Conservation (phyloP, 2,329 filamentous ascomycete species). For the Penicillium glabrum region DNA sequence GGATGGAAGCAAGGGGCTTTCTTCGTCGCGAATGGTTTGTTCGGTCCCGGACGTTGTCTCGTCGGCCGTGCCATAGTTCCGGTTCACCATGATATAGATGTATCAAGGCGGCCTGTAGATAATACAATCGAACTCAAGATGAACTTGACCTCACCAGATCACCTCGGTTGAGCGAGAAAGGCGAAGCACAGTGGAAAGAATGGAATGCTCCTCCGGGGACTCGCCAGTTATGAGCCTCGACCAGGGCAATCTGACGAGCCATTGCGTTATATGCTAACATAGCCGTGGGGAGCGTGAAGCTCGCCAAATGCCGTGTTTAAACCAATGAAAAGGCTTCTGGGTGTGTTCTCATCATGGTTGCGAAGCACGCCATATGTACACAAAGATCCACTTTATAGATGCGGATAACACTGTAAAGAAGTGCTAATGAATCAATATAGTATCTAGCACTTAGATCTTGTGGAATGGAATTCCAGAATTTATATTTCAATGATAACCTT, state of each 20-base stretch:
- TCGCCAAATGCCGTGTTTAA: background rate
- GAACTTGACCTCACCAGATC: background rate
- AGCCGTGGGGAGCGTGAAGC: background rate
- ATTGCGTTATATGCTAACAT: slow-evolving; percentile 1
- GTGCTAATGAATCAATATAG: background rate
- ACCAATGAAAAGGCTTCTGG: background rate
- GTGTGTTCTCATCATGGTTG: slow-evolving; percentile 16
- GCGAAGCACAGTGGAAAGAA: background rate
- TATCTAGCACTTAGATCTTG: background rate
- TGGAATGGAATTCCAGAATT: background rate
- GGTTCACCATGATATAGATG: slow-evolving; percentile 5
- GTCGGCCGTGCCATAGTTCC: slow-evolving; percentile 1
- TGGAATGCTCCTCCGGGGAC: background rate
- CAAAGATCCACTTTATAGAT: background rate
- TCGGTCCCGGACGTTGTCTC: background rate
- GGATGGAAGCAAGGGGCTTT: slow-evolving; percentile 15
- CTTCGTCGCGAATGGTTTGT: slow-evolving; percentile 12
- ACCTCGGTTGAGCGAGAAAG: background rate
- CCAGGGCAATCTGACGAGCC: background rate
- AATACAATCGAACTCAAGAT: background rate
- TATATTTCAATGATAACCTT: background rate
- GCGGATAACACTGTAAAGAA: background rate
- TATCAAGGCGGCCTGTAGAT: background rate
- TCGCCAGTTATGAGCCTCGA: background rate
- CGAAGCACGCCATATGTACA: slow-evolving; percentile 18